Base-by-base conservation (phyloP, 768 basidiomycete genomes). In the Xanthoconium purpureum region DNA sequence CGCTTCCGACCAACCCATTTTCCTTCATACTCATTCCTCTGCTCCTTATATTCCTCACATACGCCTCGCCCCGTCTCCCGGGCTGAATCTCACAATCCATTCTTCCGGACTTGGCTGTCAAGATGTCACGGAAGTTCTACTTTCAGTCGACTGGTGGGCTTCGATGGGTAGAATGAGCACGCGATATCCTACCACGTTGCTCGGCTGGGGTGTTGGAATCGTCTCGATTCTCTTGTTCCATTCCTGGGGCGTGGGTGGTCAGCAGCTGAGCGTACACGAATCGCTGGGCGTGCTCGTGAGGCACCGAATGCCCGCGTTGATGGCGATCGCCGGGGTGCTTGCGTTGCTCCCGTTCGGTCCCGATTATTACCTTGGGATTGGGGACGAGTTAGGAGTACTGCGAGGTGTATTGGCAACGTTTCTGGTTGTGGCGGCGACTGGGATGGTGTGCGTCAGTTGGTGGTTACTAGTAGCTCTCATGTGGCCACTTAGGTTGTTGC, bases 171-270 rank as follows among this genome's bases (percentile, higher is more conserved):
- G 88, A 37, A 79, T 84, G 69, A 84, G 85, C 2, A 74, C 84
- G 17, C 78, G 96, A 24, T 98, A 92, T 73, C 80, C 87, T 46
- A 86, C 83, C 33, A 84, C 85, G 3, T 63, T 90, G 0, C 75
- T 86, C 4, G 80, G 81, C 29, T 97, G 94, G 88, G 78, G 84
- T 3, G 74, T 88, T 3, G 92, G 89, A 5, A 71, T 91, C n/a
- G 81, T 84, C 2, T 75, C 80, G 5, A 61, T 89, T 15, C 63
- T 86, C 0, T 52, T 89, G 20, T 85, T 81, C 60, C 70, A 77
- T 35, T 79, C 78, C 7, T 85, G 81, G 83, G 49, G 64, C 29
- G 63, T 71, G 14, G 56, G 63, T 11, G 68, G 69, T 29, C 66
- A 74, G 59, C 61, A 68, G 11, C 82, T 83, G 12, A 76, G 72